Percentiles rank a stretch among this genome's conserved stretches.
These are phyloP conservation scores for Cytospora mali DNA, from an alignment of 2,329 filamentous ascomycete genomes.

Conservation along the genomic window DNA sequence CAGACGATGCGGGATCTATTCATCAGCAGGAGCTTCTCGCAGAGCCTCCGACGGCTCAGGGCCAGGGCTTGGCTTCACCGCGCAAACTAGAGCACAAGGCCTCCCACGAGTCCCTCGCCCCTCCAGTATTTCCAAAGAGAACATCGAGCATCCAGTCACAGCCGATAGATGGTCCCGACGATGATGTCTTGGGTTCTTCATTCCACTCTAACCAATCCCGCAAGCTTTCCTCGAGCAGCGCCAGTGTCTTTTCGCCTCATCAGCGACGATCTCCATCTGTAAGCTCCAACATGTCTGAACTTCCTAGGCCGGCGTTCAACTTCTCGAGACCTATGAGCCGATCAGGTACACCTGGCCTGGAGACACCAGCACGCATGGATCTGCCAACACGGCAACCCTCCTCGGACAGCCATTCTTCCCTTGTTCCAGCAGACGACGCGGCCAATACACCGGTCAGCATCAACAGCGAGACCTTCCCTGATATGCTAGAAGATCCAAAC, in stretches of 20 bases:
- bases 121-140: slow-evolving; percentile 48
- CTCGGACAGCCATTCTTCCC: slow-evolving; percentile 67
- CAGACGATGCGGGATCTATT: slow-evolving; percentile 27
- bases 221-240: slow-evolving; percentile 75
- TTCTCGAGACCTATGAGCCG: slow-evolving; percentile 90
- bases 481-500: slow-evolving; percentile 53
- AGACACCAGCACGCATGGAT: slow-evolving; percentile 44
- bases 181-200: slow-evolving; percentile 63
- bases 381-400: slow-evolving; percentile 64
- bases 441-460: slow-evolving; percentile 72
- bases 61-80: slow-evolving; percentile 44
- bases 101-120: slow-evolving; percentile 50
- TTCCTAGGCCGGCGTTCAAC: slow-evolving; percentile 81
- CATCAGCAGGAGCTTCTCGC: slow-evolving; percentile 40
- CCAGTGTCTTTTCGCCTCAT: slow-evolving; percentile 56
- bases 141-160: slow-evolving; percentile 65
- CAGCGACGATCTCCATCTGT: slow-evolving; percentile 80
- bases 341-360: slow-evolving; percentile 56
- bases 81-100: slow-evolving; percentile 46
- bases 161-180: slow-evolving; percentile 64
- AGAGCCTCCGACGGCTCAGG: slow-evolving; percentile 40
- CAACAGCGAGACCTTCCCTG: slow-evolving; percentile 68
- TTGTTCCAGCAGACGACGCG: slow-evolving; percentile 64
- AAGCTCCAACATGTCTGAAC: slow-evolving; percentile 74
- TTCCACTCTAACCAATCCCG: slow-evolving; percentile 68